phyloP scores from a whole-genome alignment of 768 basidiomycete genomes.

The Macrolepiota albuminosa region DNA sequence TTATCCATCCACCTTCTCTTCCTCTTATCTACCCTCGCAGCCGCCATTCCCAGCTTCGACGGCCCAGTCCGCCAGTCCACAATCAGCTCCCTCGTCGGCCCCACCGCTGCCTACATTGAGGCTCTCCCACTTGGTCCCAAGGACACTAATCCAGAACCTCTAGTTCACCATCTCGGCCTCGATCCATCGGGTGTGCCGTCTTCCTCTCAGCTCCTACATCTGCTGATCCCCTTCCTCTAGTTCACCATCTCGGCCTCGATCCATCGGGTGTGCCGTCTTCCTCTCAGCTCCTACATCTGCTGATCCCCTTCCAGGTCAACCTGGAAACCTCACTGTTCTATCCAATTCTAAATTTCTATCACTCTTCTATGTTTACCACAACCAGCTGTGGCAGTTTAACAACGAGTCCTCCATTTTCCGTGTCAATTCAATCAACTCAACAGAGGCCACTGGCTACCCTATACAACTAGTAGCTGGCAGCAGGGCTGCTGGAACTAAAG shows the following conservation, averaged over 20 bases:
- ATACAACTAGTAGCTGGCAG: conserved; percentile 43
- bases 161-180: conserved; percentile 26
- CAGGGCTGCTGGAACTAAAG: conserved; percentile 32
- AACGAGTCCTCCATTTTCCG: conserved; percentile 54
- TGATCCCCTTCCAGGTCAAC: conserved; percentile 27
- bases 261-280: conserved; percentile 24
- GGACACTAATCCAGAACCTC: conserved; percentile 8
- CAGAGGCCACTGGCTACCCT: conserved; percentile 35
- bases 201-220: background rate
- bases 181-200: conserved; percentile 25
- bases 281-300: background rate
- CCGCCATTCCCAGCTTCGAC: conserved; percentile 35
- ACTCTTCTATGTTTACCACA: conserved; percentile 49
- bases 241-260: conserved; percentile 27
- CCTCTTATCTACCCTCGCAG: conserved; percentile 19
- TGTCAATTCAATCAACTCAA: conserved; percentile 51
- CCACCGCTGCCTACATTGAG: conserved; percentile 36
- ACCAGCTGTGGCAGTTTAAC: conserved; percentile 47
- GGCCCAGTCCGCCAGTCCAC: conserved; percentile 29
- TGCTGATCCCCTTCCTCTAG: conserved; percentile 1
- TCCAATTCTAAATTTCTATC: conserved; percentile 31
- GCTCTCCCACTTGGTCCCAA: conserved; percentile 23
- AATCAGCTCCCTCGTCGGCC: conserved; percentile 35
- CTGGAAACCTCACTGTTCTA: conserved; percentile 44
- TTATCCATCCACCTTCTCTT: conserved; percentile 17